These are phyloP conservation scores for Bacidia rubella DNA, from an alignment of 495 filamentous ascomycete species.

Conservation along the genomic window DNA sequence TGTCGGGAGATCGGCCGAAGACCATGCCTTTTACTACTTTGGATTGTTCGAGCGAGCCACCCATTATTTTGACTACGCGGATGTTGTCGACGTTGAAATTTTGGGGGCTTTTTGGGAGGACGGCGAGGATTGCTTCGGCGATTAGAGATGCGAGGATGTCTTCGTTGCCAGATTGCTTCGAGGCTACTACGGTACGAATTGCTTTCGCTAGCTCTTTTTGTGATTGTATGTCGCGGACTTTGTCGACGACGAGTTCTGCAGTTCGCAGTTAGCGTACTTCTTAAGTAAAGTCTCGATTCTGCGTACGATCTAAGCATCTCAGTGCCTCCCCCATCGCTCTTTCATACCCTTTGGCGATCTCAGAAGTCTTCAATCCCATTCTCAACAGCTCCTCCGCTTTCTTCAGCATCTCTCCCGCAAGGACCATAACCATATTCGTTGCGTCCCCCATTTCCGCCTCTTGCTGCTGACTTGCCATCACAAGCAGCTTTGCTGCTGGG, in stretches of 20 bases:
- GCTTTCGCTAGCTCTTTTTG: conserved; percentile 82
- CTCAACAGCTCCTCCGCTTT: conserved; percentile 93
- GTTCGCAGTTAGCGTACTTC: neutral
- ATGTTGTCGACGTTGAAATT: conserved; percentile 99
- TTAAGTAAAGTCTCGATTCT: no score
- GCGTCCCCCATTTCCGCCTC: conserved; percentile 98
- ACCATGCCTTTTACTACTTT: conserved; percentile 98
- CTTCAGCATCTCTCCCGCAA: conserved; percentile 91
- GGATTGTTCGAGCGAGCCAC: conserved; percentile 83
- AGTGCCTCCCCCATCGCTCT: conserved; percentile 81
- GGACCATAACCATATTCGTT: conserved; percentile 91
- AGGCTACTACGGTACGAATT: conserved; percentile 85
- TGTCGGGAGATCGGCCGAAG: conserved; percentile 84
- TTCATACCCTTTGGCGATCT: conserved; percentile 92
- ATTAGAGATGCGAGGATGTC: conserved; percentile 76
- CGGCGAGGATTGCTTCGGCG: conserved; percentile 83
- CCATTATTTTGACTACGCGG: conserved; percentile 99
- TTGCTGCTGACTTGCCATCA: conserved; percentile 98
- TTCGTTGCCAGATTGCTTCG: conserved; percentile 91
- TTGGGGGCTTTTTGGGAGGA: conserved; percentile 89
- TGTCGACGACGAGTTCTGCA: conserved; percentile 75
- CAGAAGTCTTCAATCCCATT: conserved; percentile 91
- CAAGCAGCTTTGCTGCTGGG: conserved; percentile 93
- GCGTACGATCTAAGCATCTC: conserved; percentile 61
- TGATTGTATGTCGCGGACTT: conserved; percentile 69